A percentile compares a stretch with the other conserved stretches of the same genome.
Evolutionary conservation across 805 yeast species (phyloP).

Genomic region (Hanseniaspora valbyensis): DNA sequence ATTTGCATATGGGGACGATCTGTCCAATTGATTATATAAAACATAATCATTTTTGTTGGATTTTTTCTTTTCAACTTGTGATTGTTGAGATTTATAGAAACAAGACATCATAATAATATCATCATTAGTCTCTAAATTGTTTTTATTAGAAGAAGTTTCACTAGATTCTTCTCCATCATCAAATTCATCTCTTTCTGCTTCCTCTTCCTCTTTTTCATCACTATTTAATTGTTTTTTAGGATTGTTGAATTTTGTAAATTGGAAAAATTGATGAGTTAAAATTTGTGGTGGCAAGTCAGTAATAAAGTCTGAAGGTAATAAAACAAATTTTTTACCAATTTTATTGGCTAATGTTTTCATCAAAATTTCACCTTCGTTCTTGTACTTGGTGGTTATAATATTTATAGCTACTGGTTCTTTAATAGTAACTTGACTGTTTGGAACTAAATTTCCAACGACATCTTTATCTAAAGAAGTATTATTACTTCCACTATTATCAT

Average conservation of each 20-base stretch:
- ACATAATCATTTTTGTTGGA: slow-evolving; percentile 12
- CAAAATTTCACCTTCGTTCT: slow-evolving; percentile 54
- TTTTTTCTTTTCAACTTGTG: slow-evolving; percentile 15
- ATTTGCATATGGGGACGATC: slow-evolving; percentile 56
- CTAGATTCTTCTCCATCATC: slow-evolving; percentile 2
- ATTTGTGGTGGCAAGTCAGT: slow-evolving; percentile 88
- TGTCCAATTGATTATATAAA: slow-evolving; percentile 29
- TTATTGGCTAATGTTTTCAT: slow-evolving; percentile 36
- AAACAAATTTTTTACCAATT: slow-evolving; percentile 47
- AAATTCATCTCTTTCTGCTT: background rate
- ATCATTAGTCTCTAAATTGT: background rate
- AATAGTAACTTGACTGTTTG: slow-evolving; percentile 18
- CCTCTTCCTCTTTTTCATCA: background rate
- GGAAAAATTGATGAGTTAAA: slow-evolving; percentile 71
- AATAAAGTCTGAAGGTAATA: slow-evolving; percentile 87
- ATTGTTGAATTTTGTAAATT: slow-evolving; percentile 47
- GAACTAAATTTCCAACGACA: slow-evolving; percentile 12
- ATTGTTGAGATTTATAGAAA: slow-evolving; percentile 10
- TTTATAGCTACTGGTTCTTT: slow-evolving; percentile 32
- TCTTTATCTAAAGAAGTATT: slow-evolving; percentile 9
- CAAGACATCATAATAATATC: slow-evolving; percentile 16
- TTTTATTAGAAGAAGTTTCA: background rate
- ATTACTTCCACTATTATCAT: slow-evolving; percentile 22
- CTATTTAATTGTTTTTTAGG: slow-evolving; percentile 34
- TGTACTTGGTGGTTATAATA: slow-evolving; percentile 36